Base-by-base conservation (phyloP, 1,284 basidiomycete genomes). In the Schizophyllum amplum region DNA sequence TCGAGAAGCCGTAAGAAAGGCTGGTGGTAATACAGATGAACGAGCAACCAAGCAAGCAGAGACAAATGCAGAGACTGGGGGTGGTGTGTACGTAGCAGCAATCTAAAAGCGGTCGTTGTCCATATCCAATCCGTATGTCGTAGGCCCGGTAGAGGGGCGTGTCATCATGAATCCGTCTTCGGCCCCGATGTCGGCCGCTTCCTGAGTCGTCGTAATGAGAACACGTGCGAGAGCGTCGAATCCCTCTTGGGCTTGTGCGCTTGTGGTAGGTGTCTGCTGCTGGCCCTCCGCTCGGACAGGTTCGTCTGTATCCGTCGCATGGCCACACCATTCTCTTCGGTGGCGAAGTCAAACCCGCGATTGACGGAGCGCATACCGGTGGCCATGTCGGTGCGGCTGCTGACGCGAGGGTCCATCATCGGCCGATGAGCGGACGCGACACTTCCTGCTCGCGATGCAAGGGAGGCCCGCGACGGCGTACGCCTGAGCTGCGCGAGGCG, bases 341-440 rank as follows among this genome's bases (percentile, higher is more conserved):
- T 84, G 13, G 84, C 81, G 66, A 94, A 94, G 70, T 90, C 88
- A 69, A 92, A 95, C 1, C 92, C 92, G 57, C 86, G 86, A 61
- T 89, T 76, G 21, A 83, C 72, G 2, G 84, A 82, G n/a, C 81
- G 76, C 54, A 86, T 58, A 33, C 92, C 92, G 0, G 90, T 94
- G 7, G 87, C 82, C 92, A 94, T 90, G 66, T 92, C 89, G 20
- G 86, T 88, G 56, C 84, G 80, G 66, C 85, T 90, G 2, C 76
- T 83, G 24, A 69, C 68, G 21, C 76, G 72, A 21, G 67, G 60
- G 60, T 75, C 75, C 59, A 70, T 70, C 60, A 75, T 64, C 47
- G 59, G 66, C 47, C 62, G 66, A 54, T 60, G 57, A 17, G 59
- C 51, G 5, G 72, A 66, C 48, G 68, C 66, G 47, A 68, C 57